Evolutionary conservation across 352 stramenopile species (phyloP).

Genomic region (Elongisporangium prolatum): DNA sequence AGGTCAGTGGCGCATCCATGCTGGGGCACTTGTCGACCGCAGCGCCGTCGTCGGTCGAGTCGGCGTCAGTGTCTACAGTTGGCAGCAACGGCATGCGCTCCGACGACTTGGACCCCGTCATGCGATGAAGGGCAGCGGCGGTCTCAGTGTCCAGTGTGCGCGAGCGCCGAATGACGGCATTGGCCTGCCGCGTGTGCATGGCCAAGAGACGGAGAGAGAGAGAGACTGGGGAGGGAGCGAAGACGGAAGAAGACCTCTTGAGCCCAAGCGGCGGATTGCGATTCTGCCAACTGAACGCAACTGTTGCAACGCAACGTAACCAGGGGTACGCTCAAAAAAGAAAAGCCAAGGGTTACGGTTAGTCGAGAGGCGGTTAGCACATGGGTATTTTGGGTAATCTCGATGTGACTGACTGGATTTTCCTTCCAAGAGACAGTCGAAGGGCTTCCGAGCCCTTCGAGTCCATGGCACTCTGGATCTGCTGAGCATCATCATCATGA

Average conservation of each 20-base stretch:
- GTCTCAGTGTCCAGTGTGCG: slow-evolving; percentile 31
- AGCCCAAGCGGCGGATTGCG: neutral
- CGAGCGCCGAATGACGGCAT: slow-evolving; percentile 51
- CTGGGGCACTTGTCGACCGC: neutral
- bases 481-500: too few species aligned
- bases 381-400: neutral
- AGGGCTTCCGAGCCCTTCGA: too few species aligned
- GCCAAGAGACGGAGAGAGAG: neutral
- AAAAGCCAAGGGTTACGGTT: neutral
- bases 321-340: neutral
- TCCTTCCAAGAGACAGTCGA: neutral
- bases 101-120: slow-evolving; percentile 16
- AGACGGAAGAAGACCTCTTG: neutral
- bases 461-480: too few species aligned
- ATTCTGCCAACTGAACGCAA: neutral
- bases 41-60: slow-evolving; percentile 8
- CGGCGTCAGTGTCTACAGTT: slow-evolving; percentile 13
- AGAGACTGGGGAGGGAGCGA: neutral
- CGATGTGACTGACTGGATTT: neutral
- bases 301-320: neutral
- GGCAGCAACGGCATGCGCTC: slow-evolving; percentile 34
- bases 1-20: slow-evolving; percentile 5
- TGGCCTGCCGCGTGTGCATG: slow-evolving; percentile 66
- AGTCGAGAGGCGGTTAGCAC: neutral
- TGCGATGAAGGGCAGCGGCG: slow-evolving; percentile 8